Evolutionary conservation across 768 basidiomycete genomes (phyloP), one percentile per base, ranked within the genome.

Genomic region (Leccinellum rugosiceps): DNA sequence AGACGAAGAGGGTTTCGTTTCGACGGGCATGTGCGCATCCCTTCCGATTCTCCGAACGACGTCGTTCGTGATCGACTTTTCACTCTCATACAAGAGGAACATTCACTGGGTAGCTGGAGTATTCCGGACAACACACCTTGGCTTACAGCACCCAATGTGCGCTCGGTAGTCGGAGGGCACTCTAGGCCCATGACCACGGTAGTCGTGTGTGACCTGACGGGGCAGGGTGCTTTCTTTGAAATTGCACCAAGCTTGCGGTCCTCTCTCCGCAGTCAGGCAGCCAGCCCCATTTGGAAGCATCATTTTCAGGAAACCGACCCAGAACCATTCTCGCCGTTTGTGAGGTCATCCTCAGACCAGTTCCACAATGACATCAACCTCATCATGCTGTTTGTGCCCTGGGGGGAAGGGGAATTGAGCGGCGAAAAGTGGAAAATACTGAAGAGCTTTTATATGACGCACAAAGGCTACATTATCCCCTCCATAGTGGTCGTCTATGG

Each of bases 1-100:
- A 38, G 58, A 62, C 41, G 31, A 65, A 55, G 14, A 41, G 56
- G 55, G 11, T 59, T 76, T 58, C 28, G 31, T n/a, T 73, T 76
- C 53, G 55, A 56, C 34, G 62, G 58, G 10, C 69, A 75, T 41
- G 38, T 41, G 7, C 19, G 38, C 50, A 41, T 67, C 17, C 56
- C 65, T 10, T 61, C 45, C 46, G 2, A 56, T 30, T 51, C 55
- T 15, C 50, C 57, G 19, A 30, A n/a, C n/a, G n/a, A 31, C 21
- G 50, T 34, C n/a, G 15, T 34, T n/a, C 56, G 58, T 13, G 28
- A 26, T 26, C 26, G 6, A 26, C 3, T 11, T 58, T 49, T 32
- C 15, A 48, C 13, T 38, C 65, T 26, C 19, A n/a, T 67, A 19
- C 53, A 62, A 44, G 60, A 53, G 6, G 60, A 59, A 13, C 9